Conservation (phyloP, 192 early-diverging fungal genomes). For the Coemansia sp. region DNA sequence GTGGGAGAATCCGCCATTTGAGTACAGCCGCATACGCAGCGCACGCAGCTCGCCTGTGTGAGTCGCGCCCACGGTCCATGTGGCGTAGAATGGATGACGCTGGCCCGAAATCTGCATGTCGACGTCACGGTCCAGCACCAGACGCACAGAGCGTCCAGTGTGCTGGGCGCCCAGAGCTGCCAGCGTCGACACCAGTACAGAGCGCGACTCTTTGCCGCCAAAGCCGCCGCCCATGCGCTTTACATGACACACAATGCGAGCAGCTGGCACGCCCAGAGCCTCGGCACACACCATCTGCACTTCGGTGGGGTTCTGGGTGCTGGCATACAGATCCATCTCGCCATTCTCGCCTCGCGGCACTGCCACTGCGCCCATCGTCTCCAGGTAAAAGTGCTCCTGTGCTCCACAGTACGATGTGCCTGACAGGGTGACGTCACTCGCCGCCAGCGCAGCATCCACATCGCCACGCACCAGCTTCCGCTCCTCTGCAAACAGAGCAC, state of each 20-base stretch:
- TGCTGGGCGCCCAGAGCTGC: slow-evolving; percentile 72
- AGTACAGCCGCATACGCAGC: slow-evolving; percentile 60
- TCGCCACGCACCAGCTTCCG: slow-evolving; percentile 63
- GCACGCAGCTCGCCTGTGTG: slow-evolving; percentile 66
- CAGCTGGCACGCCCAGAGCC: slow-evolving; percentile 68
- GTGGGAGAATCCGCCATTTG: slow-evolving; percentile 66
- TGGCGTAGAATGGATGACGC: slow-evolving; percentile 78
- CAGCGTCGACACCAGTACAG: slow-evolving; percentile 62
- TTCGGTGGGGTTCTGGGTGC: slow-evolving; percentile 77
- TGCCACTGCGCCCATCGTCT: slow-evolving; percentile 68
- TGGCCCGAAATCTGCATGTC: slow-evolving; percentile 76
- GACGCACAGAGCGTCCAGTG: slow-evolving; percentile 64
- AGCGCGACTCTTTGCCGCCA: slow-evolving; percentile 77
- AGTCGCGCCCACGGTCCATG: slow-evolving; percentile 74
- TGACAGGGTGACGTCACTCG: slow-evolving; percentile 56
- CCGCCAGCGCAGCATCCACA: slow-evolving; percentile 57
- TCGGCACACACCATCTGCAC: slow-evolving; percentile 69
- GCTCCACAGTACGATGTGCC: slow-evolving; percentile 59
- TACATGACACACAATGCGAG: slow-evolving; percentile 71
- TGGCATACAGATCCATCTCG: slow-evolving; percentile 78
- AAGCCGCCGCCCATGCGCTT: slow-evolving; percentile 90
- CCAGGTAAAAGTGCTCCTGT: slow-evolving; percentile 90
- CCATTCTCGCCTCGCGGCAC: slow-evolving; percentile 74
- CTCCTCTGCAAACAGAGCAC: slow-evolving; percentile 62
- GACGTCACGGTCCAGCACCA: slow-evolving; percentile 79